Evolutionary conservation across 73 alveolate genomes (phyloP), one percentile per base, ranked within the genome.

Genomic region (Stentor coeruleus): DNA sequence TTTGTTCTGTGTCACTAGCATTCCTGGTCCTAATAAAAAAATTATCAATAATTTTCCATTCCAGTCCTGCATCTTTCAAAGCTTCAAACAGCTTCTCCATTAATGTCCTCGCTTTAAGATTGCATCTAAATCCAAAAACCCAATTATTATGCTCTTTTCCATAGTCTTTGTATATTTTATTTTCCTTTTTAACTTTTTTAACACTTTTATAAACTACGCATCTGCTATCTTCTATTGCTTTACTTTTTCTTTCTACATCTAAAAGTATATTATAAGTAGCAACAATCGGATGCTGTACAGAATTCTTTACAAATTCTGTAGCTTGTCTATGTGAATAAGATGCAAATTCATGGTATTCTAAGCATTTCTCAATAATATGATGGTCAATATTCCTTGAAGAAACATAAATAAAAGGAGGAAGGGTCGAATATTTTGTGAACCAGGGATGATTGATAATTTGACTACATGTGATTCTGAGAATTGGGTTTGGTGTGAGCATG

Each of bases 401-500:
- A 49, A 49, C 28, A 11, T 20, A 20, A 49, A 49, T 49, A 11
- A 20, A 11, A 20, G 66, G 66, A 49, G 20, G 20, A 20, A 20
- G 66, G 6, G 28, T 49, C 20, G 6, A 6, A 49, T 11, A 11
- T 2, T 81, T 57, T 20, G 73, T 35, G 37, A 77, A 55, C 93
- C 96, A 93, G 36, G 97, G 96, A 60, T 93, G 98, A 14, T 58
- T 59, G 59, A 85, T 90, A 38, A 95, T 85, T 39, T 91, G 97
- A 42, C 82, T 80, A 42, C 92, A 57, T 33, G 93, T 92, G 66
- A 85, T 87, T 55, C 96, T 85, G 89, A 88, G 89, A 20, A 91
- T 82, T 11, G 99, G 98, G 58, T 94, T 92, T 4, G 98, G 98
- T 59, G 89, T 91, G 26, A 96, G 83, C 95, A 96, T 94, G 72